Evolutionary conservation across 129 eudicot genomes (phyloP), one percentile per base, ranked within the genome.

Genomic region (Sambucus nigra): DNA sequence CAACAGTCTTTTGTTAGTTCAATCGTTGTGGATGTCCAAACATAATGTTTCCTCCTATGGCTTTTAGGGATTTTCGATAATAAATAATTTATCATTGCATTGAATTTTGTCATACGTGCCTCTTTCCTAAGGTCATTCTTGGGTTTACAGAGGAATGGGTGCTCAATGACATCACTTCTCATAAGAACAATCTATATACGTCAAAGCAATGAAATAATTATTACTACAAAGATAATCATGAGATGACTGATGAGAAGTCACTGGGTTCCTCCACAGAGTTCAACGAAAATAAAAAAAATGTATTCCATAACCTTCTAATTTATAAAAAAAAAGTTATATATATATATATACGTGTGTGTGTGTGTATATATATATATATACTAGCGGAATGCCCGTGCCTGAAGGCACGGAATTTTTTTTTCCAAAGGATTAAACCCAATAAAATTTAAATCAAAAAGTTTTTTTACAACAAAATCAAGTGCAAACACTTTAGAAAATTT

Each of bases 101-200:
- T 92, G 54, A 92, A 92, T 66, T 92, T 96, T 96, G 86, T 92
- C 99, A 92, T 92, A 14, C 99, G 88, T 21, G 99, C 95, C 68
- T 92, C 99, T 80, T 92, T 86, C 51, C 99, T 64, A 40, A 92
- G 96, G 69, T 92, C 99, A 60, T 92, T 96, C 67, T 92, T 92
- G 17, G 99, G 99, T 71, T 92, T 92, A 74, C 99, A 92, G 22
- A 92, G 84, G 51, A 92, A 92, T 16, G 99, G 94, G 15, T 77
- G 88, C 59, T 80, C 87, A 46, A 61, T 66, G 28, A 94, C 96
- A 80, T 92, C 94, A 58, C 99, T 92, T 5, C 99, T 96, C 39
- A 86, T 59, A 66, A 92, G 81, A 80, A 92, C 68, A 44, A 92
- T 63, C 99, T 92, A 79, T 51, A 58, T 29, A 64, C 38, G 55